Evolutionary conservation across 1,284 basidiomycete species (phyloP).

Genomic region (Moesziomyces aphidis): DNA sequence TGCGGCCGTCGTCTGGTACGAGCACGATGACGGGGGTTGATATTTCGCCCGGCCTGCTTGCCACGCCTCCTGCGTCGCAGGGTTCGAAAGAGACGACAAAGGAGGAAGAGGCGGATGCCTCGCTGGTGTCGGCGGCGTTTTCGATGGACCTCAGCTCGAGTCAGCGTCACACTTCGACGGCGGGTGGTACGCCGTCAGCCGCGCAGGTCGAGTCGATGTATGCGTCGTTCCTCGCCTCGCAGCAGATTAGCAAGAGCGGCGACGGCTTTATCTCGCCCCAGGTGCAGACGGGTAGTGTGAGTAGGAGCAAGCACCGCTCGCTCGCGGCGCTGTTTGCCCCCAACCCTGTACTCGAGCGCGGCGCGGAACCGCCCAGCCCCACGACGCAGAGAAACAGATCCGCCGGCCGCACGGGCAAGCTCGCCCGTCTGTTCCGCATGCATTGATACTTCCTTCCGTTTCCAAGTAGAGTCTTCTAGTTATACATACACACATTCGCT

Average conservation of each 20-base stretch:
- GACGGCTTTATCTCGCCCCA: conserved; percentile 26
- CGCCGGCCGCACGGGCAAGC: conserved; percentile 3
- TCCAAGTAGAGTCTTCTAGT: too few relatives aligned
- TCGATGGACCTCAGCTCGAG: conserved; percentile 24
- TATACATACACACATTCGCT: too few relatives aligned
- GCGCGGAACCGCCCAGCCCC: conserved; percentile 3
- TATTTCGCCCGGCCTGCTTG: conserved; percentile 27
- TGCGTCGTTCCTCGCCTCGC: conserved; percentile 32
- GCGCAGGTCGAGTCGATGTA: conserved; percentile 39
- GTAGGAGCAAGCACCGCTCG: conserved; percentile 14
- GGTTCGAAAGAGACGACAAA: not conserved
- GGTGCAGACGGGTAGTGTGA: not conserved
- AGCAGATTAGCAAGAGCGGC: conserved; percentile 24
- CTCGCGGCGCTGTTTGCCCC: conserved; percentile 25
- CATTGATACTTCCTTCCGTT: not conserved
- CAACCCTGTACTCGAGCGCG: not conserved
- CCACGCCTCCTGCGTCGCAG: conserved; percentile 7
- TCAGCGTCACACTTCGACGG: not conserved
- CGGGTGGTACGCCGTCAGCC: conserved; percentile 5
- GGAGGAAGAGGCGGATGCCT: conserved; percentile 10
- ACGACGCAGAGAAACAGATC: conserved; percentile 11
- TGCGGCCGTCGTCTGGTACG: conserved; percentile 1
- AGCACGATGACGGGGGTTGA: conserved; percentile 10
- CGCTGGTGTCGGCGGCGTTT: conserved; percentile 31
- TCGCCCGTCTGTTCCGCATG: conserved; percentile 27